phyloP scores from a whole-genome alignment of 345 rosid genomes.

The Noccaea caerulescens region DNA sequence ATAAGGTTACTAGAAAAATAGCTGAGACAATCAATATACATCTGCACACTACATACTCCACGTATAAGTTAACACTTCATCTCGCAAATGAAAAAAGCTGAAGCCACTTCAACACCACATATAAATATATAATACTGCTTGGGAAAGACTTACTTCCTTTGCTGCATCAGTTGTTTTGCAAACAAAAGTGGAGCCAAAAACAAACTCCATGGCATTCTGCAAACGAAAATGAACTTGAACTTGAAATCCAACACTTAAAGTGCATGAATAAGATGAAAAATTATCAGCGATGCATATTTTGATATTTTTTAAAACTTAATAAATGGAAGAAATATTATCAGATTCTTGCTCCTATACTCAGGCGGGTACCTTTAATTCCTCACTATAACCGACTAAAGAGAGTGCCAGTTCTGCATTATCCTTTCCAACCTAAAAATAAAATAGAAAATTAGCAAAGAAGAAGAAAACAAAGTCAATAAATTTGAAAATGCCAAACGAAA shows the following conservation, averaged over 20 bases:
- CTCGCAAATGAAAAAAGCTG: constrained; percentile 9
- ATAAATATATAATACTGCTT: constrained; percentile 10
- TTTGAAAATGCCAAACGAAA: constrained; percentile 5
- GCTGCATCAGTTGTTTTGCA: constrained; percentile 88
- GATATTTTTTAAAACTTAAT: constrained; percentile 25
- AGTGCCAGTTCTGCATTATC: constrained; percentile 92
- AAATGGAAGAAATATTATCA: constrained; percentile 29
- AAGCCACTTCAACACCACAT: constrained; percentile 13
- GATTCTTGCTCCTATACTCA: constrained; percentile 9
- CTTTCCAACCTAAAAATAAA: constrained; percentile 73
- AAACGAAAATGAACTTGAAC: constrained; percentile 31
- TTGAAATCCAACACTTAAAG: constrained; percentile 6
- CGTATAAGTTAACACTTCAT: not conserved
- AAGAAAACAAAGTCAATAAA: not conserved
- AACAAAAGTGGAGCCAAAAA: constrained; percentile 93
- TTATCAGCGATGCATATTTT: constrained; percentile 9
- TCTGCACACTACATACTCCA: constrained; percentile 13
- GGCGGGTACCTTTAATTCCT: constrained; percentile 68
- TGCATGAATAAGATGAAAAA: constrained; percentile 8
- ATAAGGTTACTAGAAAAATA: constrained; percentile 18
- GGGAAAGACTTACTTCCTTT: constrained; percentile 67
- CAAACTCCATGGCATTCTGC: constrained; percentile 94
- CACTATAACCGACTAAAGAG: constrained; percentile 81
- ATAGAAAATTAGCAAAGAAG: constrained; percentile 15
- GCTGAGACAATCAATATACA: constrained; percentile 20